Percentiles rank a stretch among this genome's conserved stretches.
phyloP scores from a whole-genome alignment of 176 grass and related monocot species.

The Hyparrhenia diplandra region DNA sequence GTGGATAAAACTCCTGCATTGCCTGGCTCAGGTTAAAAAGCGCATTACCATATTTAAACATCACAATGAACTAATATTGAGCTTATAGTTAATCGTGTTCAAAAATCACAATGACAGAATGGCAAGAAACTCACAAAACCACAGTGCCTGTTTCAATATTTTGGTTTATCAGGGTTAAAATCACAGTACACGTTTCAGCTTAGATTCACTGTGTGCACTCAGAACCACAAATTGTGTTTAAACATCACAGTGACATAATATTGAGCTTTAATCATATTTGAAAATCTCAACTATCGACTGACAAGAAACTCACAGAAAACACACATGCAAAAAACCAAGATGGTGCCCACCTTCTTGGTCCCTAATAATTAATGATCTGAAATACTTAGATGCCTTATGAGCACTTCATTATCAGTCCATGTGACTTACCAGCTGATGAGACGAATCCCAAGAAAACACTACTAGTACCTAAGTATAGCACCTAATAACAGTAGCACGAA shows the following conservation, averaged over 20 bases:
- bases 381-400: background rate
- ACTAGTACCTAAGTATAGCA: background rate
- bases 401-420: background rate
- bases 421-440: background rate
- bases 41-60: background rate
- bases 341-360: background rate
- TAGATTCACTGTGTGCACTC: no score
- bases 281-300: no score
- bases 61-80: background rate
- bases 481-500: background rate
- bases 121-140: no score
- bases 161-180: no score
- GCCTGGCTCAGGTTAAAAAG: background rate
- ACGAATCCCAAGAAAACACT: background rate
- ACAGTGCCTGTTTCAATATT: no score
- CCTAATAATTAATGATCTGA: background rate
- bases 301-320: background rate
- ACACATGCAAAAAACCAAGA: background rate
- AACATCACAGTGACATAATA: no score
- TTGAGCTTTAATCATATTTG: no score
- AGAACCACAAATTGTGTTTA: no score
- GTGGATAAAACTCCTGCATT: background rate
- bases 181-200: no score
- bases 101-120: background rate
- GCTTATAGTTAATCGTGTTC: background rate